Conservation (phyloP, 768 basidiomycete species). For the Galerina marginata region DNA sequence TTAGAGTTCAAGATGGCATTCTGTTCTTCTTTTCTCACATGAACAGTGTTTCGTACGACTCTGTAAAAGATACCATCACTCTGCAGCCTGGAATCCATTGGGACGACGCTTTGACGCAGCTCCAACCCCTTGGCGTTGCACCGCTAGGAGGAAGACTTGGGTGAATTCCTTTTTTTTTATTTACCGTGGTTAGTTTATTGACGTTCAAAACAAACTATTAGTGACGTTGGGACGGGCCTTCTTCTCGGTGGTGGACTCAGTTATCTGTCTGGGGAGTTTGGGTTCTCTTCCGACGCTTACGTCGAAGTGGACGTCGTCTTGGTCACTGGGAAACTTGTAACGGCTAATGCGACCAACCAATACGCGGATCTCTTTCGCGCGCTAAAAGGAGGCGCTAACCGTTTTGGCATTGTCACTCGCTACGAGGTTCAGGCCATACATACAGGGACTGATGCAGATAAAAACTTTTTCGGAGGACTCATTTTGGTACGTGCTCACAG, state of each 20-base stretch:
- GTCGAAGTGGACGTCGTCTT: conserved; percentile 48
- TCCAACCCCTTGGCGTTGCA: conserved; percentile 48
- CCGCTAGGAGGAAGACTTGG: conserved; percentile 44
- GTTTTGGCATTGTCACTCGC: conserved; percentile 51
- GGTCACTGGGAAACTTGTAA: conserved; percentile 44
- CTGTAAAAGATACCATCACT: conserved; percentile 39
- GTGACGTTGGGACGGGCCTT: conserved; percentile 48
- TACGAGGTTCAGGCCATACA: conserved; percentile 46
- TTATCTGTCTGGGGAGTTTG: conserved; percentile 43
- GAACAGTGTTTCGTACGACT: conserved; percentile 42
- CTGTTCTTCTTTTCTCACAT: conserved; percentile 45
- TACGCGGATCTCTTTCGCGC: conserved; percentile 50
- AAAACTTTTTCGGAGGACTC: conserved; percentile 44
- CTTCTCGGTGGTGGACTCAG: conserved; percentile 50
- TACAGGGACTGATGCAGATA: conserved; percentile 42
- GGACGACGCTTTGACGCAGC: conserved; percentile 40
- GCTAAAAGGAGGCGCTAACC: conserved; percentile 50
- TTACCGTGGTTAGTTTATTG: too few species aligned
- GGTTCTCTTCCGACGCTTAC: conserved; percentile 44
- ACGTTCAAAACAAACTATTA: conserved; percentile 14
- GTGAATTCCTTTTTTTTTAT: too few species aligned
- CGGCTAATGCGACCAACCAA: conserved; percentile 44
- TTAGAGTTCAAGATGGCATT: conserved; percentile 42
- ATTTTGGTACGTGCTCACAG: conserved; percentile 35
- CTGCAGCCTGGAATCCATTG: conserved; percentile 50